Evolutionary conservation across 2,329 filamentous ascomycete genomes (phyloP).

Genomic region (Sclerotinia trifoliorum): DNA sequence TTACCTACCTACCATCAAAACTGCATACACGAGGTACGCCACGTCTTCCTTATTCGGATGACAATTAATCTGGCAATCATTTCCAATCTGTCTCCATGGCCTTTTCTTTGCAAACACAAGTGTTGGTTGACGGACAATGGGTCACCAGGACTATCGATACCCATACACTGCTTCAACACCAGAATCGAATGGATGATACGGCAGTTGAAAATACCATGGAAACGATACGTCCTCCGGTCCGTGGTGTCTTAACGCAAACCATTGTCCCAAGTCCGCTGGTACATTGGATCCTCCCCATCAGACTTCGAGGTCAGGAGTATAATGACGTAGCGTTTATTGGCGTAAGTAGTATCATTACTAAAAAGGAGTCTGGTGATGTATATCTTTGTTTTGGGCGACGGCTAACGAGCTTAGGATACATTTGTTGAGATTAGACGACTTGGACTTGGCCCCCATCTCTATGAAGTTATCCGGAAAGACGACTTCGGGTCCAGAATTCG

Average conservation of each 20-base stretch:
- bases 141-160: constrained; percentile 42
- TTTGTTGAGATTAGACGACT: constrained; percentile 81
- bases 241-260: constrained; percentile 77
- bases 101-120: constrained; percentile 34
- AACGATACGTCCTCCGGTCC: constrained; percentile 47
- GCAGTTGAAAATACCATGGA: constrained; percentile 38
- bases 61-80: neutral
- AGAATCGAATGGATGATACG: constrained; percentile 40
- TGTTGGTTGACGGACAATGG: constrained; percentile 41
- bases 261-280: constrained; percentile 72
- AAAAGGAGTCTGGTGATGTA: neutral
- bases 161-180: constrained; percentile 44
- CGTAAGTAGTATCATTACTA: constrained; percentile 51
- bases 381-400: neutral
- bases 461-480: constrained; percentile 71
- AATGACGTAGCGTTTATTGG: constrained; percentile 89
- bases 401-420: constrained; percentile 56
- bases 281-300: constrained; percentile 76
- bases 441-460: constrained; percentile 64
- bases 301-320: constrained; percentile 64
- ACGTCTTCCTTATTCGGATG: constrained; percentile 9
- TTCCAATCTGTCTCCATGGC: constrained; percentile 30
- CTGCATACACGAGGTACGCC: constrained; percentile 17
- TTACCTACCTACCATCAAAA: neutral
- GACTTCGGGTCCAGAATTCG: constrained; percentile 79